phyloP scores from a whole-genome alignment of 2,329 filamentous ascomycete genomes.

The Alternaria triticimaculans region DNA sequence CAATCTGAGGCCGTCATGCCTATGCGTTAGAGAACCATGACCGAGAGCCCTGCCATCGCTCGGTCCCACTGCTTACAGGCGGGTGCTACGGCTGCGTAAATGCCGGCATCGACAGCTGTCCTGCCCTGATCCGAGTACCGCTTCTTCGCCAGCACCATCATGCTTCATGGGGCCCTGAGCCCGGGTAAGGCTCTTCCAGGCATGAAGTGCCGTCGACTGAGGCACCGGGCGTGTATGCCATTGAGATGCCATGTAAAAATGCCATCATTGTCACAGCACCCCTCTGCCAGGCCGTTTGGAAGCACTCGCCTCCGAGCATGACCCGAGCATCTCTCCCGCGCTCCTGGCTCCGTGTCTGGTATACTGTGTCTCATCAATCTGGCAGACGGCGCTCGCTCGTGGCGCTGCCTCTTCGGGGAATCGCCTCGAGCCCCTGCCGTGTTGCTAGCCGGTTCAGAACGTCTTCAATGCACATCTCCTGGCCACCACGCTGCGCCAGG shows the following conservation, averaged over 20 bases:
- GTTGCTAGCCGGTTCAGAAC: constrained; percentile 42
- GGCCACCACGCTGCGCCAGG: constrained; percentile 45
- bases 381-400: constrained; percentile 42
- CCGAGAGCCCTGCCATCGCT: constrained; percentile 31
- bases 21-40: constrained; percentile 46
- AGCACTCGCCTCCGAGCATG: constrained; percentile 24
- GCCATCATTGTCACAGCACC: background rate
- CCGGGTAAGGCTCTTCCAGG: constrained; percentile 40
- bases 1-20: constrained; percentile 47
- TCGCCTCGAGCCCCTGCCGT: constrained; percentile 36
- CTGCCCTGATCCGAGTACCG: constrained; percentile 39
- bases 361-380: constrained; percentile 41
- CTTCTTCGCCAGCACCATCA: constrained; percentile 32
- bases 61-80: constrained; percentile 41
- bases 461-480: constrained; percentile 45
- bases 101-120: constrained; percentile 43
- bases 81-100: constrained; percentile 47
- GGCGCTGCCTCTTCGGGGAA: constrained; percentile 44
- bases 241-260: constrained; percentile 10
- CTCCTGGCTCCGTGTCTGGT: constrained; percentile 36
- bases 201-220: constrained; percentile 30
- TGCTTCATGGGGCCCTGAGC: constrained; percentile 25
- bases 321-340: constrained; percentile 31
- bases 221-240: constrained; percentile 32
- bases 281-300: constrained; percentile 9